A percentile compares a stretch with the other conserved stretches of the same genome.
Evolutionary conservation across 352 stramenopile species (phyloP).

Genomic region (Phytophthora pini): DNA sequence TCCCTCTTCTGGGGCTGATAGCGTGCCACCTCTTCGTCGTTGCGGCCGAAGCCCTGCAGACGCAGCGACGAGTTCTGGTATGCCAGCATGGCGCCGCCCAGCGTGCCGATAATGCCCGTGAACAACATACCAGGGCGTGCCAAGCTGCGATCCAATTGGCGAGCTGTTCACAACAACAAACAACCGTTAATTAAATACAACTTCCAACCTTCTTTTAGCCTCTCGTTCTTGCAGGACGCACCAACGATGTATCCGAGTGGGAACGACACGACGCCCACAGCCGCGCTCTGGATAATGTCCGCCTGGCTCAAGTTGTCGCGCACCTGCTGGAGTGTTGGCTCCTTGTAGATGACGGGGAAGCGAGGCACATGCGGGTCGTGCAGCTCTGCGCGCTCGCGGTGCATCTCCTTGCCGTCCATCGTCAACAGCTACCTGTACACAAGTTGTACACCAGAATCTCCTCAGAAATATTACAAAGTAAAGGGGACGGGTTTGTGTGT

Average conservation of each 20-base stretch:
- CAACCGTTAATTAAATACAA: not conserved
- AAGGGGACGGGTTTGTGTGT: not conserved
- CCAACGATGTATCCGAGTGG: conserved; percentile 78
- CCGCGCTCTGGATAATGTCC: conserved; percentile 54
- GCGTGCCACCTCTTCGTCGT: conserved; percentile 74
- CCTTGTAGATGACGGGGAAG: conserved; percentile 72
- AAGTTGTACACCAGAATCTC: not conserved
- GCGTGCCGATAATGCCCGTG: conserved; percentile 70
- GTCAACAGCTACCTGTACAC: not conserved
- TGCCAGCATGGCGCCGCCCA: conserved; percentile 64
- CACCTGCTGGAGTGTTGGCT: conserved; percentile 70
- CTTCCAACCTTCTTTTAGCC: not conserved
- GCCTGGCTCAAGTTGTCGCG: conserved; percentile 57
- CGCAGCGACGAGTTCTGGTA: conserved; percentile 86
- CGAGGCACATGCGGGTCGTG: conserved; percentile 64
- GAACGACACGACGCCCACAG: conserved; percentile 59
- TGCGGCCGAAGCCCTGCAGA: conserved; percentile 78
- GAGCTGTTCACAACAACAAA: conserved; percentile 35
- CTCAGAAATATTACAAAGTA: not conserved
- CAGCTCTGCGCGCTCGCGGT: conserved; percentile 51
- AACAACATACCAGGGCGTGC: conserved; percentile 78
- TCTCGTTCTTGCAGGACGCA: conserved; percentile 29
- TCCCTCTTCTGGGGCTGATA: conserved; percentile 31
- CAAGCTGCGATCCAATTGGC: conserved; percentile 65
- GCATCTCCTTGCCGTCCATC: conserved; percentile 27